Percentiles rank a stretch among this genome's conserved stretches.
phyloP scores from a whole-genome alignment of 1,284 basidiomycete species.

The Ceratobasidium sp. region DNA sequence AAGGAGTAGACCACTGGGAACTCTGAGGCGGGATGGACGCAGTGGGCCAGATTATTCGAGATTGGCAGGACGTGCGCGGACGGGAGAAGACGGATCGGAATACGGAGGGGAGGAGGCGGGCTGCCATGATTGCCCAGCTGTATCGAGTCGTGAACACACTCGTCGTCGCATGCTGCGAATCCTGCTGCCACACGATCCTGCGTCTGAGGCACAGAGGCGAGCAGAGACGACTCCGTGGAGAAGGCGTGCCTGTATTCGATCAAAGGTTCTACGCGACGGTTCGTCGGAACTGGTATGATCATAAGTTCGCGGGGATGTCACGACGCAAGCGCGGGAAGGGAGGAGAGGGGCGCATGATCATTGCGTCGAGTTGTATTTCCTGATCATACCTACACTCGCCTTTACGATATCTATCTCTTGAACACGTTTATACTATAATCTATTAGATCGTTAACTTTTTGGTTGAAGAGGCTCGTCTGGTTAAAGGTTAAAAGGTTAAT shows the following conservation, averaged over 20 bases:
- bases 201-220: neutral
- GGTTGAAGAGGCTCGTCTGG: too few species aligned
- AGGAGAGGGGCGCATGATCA: too few species aligned
- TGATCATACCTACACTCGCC: too few species aligned
- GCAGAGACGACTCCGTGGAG: neutral
- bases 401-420: too few species aligned
- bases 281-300: constrained; percentile 56
- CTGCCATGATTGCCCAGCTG: constrained; percentile 23
- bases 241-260: constrained; percentile 49
- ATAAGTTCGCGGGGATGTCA: too few species aligned
- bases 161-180: constrained; percentile 40
- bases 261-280: constrained; percentile 55
- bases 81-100: neutral
- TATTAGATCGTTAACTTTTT: too few species aligned
- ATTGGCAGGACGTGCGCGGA: constrained; percentile 22
- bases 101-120: constrained; percentile 1
- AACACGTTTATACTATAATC: too few species aligned
- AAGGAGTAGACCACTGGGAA: constrained; percentile 97
- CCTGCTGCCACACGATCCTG: constrained; percentile 35
- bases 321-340: too few species aligned
- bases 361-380: too few species aligned
- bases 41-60: constrained; percentile 32
- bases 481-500: too few species aligned
- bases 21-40: constrained; percentile 71
- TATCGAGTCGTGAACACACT: constrained; percentile 29